Evolutionary conservation across 1,284 basidiomycete species (phyloP).

Genomic region (Wolfiporia cocos): DNA sequence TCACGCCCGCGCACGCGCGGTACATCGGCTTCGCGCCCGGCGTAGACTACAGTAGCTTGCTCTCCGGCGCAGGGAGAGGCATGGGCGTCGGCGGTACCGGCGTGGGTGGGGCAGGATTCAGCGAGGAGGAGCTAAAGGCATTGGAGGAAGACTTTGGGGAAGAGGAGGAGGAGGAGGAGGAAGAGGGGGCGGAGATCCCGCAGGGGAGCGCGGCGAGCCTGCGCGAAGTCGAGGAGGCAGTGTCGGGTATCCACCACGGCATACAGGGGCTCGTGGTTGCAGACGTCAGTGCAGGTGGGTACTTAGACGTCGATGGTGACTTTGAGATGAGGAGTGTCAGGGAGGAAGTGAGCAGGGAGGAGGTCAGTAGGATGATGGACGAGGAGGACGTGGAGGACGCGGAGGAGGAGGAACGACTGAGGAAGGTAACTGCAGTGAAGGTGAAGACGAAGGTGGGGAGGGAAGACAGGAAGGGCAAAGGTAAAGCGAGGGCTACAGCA

Average conservation of each 20-base stretch:
- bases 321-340: conserved; percentile 18
- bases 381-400: conserved; percentile 8
- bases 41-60: conserved; percentile 55
- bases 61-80: conserved; percentile 50
- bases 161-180: conserved; percentile 11
- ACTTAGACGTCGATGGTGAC: conserved; percentile 9
- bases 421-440: background rate
- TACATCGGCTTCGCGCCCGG: conserved; percentile 65
- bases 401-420: background rate
- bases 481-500: background rate
- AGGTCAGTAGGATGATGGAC: background rate
- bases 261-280: conserved; percentile 15
- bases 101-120: no score
- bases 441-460: background rate
- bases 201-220: conserved; percentile 17
- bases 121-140: conserved; percentile 24
- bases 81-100: no score
- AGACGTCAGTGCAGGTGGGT: conserved; percentile 15
- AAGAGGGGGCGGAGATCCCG: conserved; percentile 9
- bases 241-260: no score
- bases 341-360: conserved; percentile 9
- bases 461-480: background rate
- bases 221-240: conserved; percentile 17
- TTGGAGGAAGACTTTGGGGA: conserved; percentile 13
- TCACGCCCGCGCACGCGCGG: conserved; percentile 53